phyloP scores from a whole-genome alignment of 2,329 filamentous ascomycete species.

The Cladosporium sp. region DNA sequence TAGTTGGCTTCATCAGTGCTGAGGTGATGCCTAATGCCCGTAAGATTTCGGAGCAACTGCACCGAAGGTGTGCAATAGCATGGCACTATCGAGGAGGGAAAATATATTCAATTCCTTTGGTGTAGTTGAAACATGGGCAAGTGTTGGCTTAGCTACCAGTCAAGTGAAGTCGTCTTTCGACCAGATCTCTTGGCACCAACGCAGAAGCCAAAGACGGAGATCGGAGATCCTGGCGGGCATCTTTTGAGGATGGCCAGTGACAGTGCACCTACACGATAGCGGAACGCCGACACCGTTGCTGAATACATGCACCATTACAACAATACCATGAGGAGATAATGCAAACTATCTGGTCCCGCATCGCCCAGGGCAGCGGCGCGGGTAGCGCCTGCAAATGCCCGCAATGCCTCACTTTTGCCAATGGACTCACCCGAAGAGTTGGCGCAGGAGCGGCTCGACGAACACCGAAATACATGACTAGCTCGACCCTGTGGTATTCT shows the following conservation, averaged over 20 bases:
- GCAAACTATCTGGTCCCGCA: conserved; percentile 66
- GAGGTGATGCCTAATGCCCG: no score
- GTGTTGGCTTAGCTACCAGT: no score
- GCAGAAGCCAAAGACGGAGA: not conserved
- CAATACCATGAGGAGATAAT: conserved; percentile 42
- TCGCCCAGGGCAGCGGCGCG: conserved; percentile 48
- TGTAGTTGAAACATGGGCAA: no score
- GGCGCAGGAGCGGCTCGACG: conserved; percentile 49
- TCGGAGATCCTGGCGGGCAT: not conserved
- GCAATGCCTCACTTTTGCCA: conserved; percentile 52
- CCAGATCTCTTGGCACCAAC: not conserved
- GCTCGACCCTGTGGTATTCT: conserved; percentile 61
- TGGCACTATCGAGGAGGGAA: no score
- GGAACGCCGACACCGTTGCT: not conserved
- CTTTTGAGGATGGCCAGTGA: not conserved
- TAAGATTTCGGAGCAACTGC: no score
- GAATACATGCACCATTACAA: not conserved
- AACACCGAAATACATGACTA: conserved; percentile 49
- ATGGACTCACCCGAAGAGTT: conserved; percentile 47
- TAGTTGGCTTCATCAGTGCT: no score
- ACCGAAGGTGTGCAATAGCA: no score
- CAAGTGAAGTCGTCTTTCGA: not conserved
- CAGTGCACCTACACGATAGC: not conserved
- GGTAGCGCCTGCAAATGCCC: conserved; percentile 56
- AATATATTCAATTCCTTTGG: no score